Evolutionary conservation across 2,329 filamentous ascomycete genomes (phyloP).

Genomic region (Alternaria ventricosa): DNA sequence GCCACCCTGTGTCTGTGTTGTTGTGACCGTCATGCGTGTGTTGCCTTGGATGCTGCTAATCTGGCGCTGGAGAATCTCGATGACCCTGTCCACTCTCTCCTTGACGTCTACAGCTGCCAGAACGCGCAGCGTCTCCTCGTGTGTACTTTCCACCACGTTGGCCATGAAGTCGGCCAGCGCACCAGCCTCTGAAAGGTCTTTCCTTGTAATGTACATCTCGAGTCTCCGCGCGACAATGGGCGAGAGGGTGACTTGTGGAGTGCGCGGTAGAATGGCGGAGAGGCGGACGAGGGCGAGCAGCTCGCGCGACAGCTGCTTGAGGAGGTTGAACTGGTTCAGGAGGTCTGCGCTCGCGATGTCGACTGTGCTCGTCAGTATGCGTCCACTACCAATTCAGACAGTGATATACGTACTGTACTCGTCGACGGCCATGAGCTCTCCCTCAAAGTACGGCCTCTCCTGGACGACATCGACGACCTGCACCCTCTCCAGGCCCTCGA

Average conservation of each 20-base stretch:
- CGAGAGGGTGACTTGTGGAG: slow-evolving; percentile 71
- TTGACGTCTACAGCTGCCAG: slow-evolving; percentile 81
- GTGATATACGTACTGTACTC: slow-evolving; percentile 65
- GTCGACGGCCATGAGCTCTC: slow-evolving; percentile 72
- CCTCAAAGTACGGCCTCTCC: slow-evolving; percentile 87
- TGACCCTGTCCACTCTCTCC: slow-evolving; percentile 78
- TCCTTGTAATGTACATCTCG: slow-evolving; percentile 84
- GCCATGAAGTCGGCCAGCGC: slow-evolving; percentile 95
- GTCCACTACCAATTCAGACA: not conserved
- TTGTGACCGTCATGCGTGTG: slow-evolving; percentile 82
- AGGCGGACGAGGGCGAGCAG: slow-evolving; percentile 84
- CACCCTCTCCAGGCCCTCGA: slow-evolving; percentile 83
- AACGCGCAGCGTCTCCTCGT: slow-evolving; percentile 90
- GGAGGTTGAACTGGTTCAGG: slow-evolving; percentile 73
- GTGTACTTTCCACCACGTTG: slow-evolving; percentile 83
- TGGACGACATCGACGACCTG: slow-evolving; percentile 75
- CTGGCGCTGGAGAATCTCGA: slow-evolving; percentile 83
- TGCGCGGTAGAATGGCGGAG: slow-evolving; percentile 80
- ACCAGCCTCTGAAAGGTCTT: slow-evolving; percentile 82
- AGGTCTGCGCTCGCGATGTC: slow-evolving; percentile 59
- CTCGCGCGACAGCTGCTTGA: slow-evolving; percentile 86
- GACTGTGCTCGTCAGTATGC: slow-evolving; percentile 26
- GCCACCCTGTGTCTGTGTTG: slow-evolving; percentile 60
- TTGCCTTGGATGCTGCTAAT: slow-evolving; percentile 84
- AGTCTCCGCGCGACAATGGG: slow-evolving; percentile 86